Base-by-base conservation (phyloP, 163 green algal genomes). In the Scenedesmus sp. region DNA sequence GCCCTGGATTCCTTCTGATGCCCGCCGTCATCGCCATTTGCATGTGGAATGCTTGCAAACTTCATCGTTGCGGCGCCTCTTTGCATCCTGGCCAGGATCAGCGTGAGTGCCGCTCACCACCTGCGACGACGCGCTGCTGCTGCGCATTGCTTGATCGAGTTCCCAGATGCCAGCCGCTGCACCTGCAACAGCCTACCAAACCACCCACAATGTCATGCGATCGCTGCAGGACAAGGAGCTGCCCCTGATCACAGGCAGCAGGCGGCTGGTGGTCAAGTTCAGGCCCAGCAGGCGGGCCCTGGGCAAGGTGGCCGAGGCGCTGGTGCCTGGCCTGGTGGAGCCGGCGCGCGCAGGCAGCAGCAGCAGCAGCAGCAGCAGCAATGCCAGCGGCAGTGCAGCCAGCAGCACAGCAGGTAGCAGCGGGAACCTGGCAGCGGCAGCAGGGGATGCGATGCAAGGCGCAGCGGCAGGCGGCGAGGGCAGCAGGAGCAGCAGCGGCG, bases 201-300 rank as follows among this genome's bases (percentile, higher is more conserved):
- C 20, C 30, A n/a, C 26, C n/a, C 42, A 10, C 18, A n/a, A n/a
- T 61, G 33, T 43, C 49, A 9, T 61, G 6, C 33, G 7, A n/a
- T 42, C 26, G 42, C 40, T 46, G 85, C 83, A 87, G 70, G 68
- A 86, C 5, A 68, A 90, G 49, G 86, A 93, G 86, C 83, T 94
- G 37, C 86, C 92, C 1, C 24, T 43, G 30, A 79, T 95, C 68
- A 94, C 93, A 0, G 93, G 91, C 73, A 85, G 42, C 73, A 33
- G 91, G n/a, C 82, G 76, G 40, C 89, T 95, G 81, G 82, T 93
- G 20, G 87, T 95, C 83, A 95, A 95, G 89, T 94, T 95, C 91
- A 87, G 93, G 40, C 88, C 81, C 46, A 94, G 90, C 87, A 89
- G 92, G 68, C 89, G 91, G 18, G 93, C 93, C 20, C 84, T 95